phyloP scores from a whole-genome alignment of 2,329 filamentous ascomycete species.

The Ophidiomyces ophidiicola region DNA sequence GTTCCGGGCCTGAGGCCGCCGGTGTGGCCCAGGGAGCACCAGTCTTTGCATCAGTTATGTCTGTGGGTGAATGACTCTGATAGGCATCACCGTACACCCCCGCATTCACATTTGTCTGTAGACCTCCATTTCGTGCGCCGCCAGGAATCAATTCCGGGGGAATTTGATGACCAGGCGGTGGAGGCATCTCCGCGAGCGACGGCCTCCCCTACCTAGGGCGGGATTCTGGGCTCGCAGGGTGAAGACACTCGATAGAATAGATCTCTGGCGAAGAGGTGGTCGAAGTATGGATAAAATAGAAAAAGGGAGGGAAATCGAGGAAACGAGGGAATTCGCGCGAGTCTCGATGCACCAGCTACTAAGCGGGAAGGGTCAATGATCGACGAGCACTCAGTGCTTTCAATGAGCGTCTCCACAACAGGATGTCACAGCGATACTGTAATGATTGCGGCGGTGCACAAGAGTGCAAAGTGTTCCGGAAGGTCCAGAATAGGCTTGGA shows the following conservation, averaged over 20 bases:
- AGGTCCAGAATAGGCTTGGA: conserved; percentile 4
- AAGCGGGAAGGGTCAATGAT: conserved; percentile 8
- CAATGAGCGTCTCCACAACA: neutral
- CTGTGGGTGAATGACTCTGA: conserved; percentile 30
- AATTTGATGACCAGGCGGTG: conserved; percentile 28
- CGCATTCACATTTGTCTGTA: conserved; percentile 26
- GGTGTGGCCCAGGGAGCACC: conserved; percentile 15
- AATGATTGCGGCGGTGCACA: neutral
- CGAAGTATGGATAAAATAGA: neutral
- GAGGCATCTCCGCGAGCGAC: conserved; percentile 27
- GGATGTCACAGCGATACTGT: neutral
- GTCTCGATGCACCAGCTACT: neutral
- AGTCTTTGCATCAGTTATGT: conserved; percentile 19
- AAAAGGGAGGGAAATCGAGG: conserved; percentile 2
- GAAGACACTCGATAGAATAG: no score
- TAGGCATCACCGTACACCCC: conserved; percentile 27
- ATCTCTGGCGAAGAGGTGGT: no score
- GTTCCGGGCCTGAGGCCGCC: conserved; percentile 18
- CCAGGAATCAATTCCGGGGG: conserved; percentile 34
- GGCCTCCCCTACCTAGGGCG: conserved; percentile 8
- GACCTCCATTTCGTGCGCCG: conserved; percentile 24
- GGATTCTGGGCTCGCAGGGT: no score
- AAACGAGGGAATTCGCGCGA: conserved; percentile 8
- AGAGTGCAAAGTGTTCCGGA: neutral
- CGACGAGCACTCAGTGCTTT: conserved; percentile 6